Evolutionary conservation across 1,284 basidiomycete species (phyloP).

Genomic region (Microbotryum lychnidis-dioicae): DNA sequence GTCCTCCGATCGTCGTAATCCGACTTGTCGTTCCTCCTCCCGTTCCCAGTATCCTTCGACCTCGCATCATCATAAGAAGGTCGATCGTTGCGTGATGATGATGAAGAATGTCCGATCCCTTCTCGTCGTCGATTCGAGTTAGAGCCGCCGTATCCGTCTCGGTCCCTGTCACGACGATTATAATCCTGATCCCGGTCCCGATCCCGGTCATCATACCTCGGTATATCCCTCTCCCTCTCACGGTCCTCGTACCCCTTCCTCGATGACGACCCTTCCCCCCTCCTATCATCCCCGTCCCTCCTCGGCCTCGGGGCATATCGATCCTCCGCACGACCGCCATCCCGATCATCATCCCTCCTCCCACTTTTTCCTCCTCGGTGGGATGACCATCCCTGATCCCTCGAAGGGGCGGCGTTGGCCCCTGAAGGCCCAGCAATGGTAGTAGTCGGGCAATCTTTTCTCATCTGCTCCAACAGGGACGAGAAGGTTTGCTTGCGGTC

Average conservation of each 20-base stretch:
- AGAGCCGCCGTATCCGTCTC: no score
- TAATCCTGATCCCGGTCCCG: not conserved
- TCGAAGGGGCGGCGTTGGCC: constrained; percentile 13
- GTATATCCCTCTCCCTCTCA: constrained; percentile 7
- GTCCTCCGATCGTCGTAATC: not conserved
- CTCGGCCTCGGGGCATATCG: constrained; percentile 3
- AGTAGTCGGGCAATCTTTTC: constrained; percentile 36
- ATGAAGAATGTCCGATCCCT: no score
- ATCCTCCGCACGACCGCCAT: constrained; percentile 1
- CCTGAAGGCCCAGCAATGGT: constrained; percentile 18
- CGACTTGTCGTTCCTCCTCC: not conserved
- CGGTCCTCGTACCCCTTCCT: not conserved
- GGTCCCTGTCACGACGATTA: not conserved
- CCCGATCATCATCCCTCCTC: constrained; percentile 5
- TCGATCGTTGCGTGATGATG: no score
- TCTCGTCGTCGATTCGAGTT: no score
- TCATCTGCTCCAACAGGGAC: constrained; percentile 30
- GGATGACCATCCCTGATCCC: constrained; percentile 1
- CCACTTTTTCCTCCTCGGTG: not conserved
- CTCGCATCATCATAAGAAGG: not conserved
- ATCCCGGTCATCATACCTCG: constrained; percentile 7
- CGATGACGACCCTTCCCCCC: constrained; percentile 1
- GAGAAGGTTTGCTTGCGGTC: no score
- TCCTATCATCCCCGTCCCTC: constrained; percentile 5
- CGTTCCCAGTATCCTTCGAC: not conserved